Evolutionary conservation across 2,329 filamentous ascomycete species (phyloP), one percentile per base, ranked within the genome.

Genomic region (Phialocephala subalpina): DNA sequence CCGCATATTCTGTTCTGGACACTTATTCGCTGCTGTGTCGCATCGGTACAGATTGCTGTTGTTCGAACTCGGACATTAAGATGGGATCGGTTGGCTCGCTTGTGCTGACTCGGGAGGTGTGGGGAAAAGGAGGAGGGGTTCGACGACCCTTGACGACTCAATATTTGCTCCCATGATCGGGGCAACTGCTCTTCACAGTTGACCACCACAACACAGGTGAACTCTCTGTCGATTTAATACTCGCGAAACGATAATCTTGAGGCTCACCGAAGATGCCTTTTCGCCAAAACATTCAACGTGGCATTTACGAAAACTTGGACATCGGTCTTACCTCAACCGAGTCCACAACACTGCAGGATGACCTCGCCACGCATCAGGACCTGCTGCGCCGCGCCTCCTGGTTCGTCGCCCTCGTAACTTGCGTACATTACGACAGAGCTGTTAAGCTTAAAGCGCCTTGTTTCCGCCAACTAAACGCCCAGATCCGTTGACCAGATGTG

Each of bases 361-460:
- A 49, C 45, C 45, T 25, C n/a, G 45, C 40, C 55, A 42, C 45
- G 35, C 45, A 35, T 7, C 45, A 56, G 12, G 18, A 36, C 29
- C 25, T 42, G n/a, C 56, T 60, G 18, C 42, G 36, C 62, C 49
- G 35, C 62, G 56, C 55, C 56, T 33, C 25, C 62, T 40, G 62
- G 49, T 55, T 40, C 55, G 29, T 12, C 20, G 2, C 25, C 11
- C 7, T n/a, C 35, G 11, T 53, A 33, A 35, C 42, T 38, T 58
- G 53, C 61, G 61, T 63, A 63, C 40, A 33, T 38, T 35, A 36
- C 52, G 52, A 58, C 27, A 25, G 33, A 22, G 36, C 36, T 27
- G 57, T 58, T 65, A 65, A 62, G 63, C 63, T 62, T 65, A 58
- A 65, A 59, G 45, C 55, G 63, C 58, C 63, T 33, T 55, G 18